These are phyloP conservation scores for Acrodontium crateriforme DNA, from an alignment of 2,329 filamentous ascomycete genomes.

Conservation along the genomic window DNA sequence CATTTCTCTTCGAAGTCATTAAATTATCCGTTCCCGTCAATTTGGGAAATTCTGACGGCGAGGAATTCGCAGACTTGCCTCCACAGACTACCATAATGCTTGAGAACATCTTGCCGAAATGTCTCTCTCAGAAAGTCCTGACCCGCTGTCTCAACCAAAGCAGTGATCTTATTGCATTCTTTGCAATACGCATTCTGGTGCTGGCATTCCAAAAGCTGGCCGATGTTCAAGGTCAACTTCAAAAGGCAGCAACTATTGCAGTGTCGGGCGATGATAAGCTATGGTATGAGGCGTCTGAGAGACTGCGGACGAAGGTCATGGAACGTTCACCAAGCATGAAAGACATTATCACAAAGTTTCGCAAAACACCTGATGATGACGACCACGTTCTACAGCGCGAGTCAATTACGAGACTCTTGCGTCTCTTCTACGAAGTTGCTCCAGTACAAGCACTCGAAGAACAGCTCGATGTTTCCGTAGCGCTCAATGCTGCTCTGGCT, in stretches of 20 bases:
- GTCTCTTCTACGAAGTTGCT: slow-evolving; percentile 71
- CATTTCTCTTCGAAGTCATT: slow-evolving; percentile 72
- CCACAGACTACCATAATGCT: slow-evolving; percentile 68
- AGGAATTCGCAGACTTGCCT: slow-evolving; percentile 46
- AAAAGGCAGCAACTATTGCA: slow-evolving; percentile 26
- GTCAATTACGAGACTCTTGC: slow-evolving; percentile 61
- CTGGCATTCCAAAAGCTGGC: slow-evolving; percentile 67
- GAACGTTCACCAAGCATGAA: slow-evolving; percentile 70
- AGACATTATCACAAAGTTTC: slow-evolving; percentile 62
- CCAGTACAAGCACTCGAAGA: slow-evolving; percentile 68
- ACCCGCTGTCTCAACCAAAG: slow-evolving; percentile 66
- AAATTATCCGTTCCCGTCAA: slow-evolving; percentile 57
- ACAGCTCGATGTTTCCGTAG: slow-evolving; percentile 75
- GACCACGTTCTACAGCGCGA: slow-evolving; percentile 54
- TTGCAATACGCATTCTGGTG: slow-evolving; percentile 66
- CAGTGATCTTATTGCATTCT: slow-evolving; percentile 68
- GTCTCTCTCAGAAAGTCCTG: slow-evolving; percentile 66
- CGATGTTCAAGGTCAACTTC: slow-evolving; percentile 47
- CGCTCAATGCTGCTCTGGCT: slow-evolving; percentile 52
- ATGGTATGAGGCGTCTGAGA: slow-evolving; percentile 57
- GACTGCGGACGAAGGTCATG: slow-evolving; percentile 61
- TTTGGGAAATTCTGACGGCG: slow-evolving; percentile 51
- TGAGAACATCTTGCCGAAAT: slow-evolving; percentile 74
- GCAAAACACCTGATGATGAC: slow-evolving; percentile 52
- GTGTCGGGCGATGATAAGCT: slow-evolving; percentile 26